Conservation (phyloP, 768 basidiomycete species). For the Tylopilus rubrobrunneus region DNA sequence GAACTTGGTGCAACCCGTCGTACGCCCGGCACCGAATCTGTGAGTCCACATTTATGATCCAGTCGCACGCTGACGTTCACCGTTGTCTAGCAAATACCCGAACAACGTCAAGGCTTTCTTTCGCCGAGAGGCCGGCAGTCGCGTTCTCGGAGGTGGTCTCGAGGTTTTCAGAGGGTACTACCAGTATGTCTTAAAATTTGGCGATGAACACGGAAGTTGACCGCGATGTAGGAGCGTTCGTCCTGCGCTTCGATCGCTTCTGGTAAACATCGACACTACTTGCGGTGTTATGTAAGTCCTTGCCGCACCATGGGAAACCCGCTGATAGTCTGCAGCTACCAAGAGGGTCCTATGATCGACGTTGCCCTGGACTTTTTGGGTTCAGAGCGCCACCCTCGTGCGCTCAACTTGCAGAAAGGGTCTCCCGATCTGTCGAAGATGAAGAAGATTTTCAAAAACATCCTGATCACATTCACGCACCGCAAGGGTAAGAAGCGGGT, state of each 20-base stretch:
- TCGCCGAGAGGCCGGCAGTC: constrained; percentile 28
- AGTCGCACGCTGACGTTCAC: background rate
- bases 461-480: constrained; percentile 32
- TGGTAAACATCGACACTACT: constrained; percentile 46
- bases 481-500: constrained; percentile 24
- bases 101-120: constrained; percentile 49
- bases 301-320: background rate
- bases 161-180: constrained; percentile 48
- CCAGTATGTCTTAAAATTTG: constrained; percentile 35
- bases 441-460: constrained; percentile 36
- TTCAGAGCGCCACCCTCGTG: constrained; percentile 21
- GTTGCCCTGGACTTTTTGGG: constrained; percentile 32
- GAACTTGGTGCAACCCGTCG: constrained; percentile 46
- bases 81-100: constrained; percentile 34
- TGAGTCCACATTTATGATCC: constrained; percentile 21
- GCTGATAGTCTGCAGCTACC: constrained; percentile 19
- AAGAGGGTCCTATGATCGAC: constrained; percentile 22
- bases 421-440: constrained; percentile 30
- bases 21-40: constrained; percentile 47
- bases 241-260: constrained; percentile 36
- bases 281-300: constrained; percentile 41
- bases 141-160: constrained; percentile 29
- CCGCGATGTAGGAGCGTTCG: constrained; percentile 41
- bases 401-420: constrained; percentile 25
- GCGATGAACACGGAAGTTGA: background rate